Evolutionary conservation across 2,329 filamentous ascomycete species (phyloP).

Genomic region (Herpotrichia juniperi): DNA sequence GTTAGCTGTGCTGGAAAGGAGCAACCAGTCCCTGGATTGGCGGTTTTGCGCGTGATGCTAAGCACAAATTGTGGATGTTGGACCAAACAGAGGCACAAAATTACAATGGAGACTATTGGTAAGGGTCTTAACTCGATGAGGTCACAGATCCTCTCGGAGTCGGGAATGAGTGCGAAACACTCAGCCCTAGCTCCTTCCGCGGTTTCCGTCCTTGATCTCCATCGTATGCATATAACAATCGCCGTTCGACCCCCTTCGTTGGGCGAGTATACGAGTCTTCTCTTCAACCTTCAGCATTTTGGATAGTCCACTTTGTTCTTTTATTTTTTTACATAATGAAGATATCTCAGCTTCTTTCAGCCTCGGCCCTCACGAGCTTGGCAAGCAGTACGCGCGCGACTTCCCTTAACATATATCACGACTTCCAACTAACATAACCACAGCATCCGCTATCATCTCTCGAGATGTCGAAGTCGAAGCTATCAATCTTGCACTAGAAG

Average conservation of each 20-base stretch:
- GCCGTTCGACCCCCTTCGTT: background rate
- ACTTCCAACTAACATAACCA: slow-evolving; percentile 20
- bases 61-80: background rate
- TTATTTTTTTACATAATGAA: slow-evolving; percentile 29
- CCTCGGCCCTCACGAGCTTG: slow-evolving; percentile 35
- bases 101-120: slow-evolving; percentile 18
- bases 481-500: slow-evolving; percentile 13
- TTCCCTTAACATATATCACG: slow-evolving; percentile 2
- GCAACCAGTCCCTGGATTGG: background rate
- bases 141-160: slow-evolving; percentile 15
- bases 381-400: slow-evolving; percentile 34
- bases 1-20: background rate
- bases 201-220: slow-evolving; percentile 9
- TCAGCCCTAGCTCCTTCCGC: slow-evolving; percentile 18
- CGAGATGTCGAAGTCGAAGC: slow-evolving; percentile 24
- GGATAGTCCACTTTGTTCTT: background rate
- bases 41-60: background rate
- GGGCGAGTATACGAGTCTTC: background rate
- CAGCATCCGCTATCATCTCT: slow-evolving; percentile 35
- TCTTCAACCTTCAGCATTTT: slow-evolving; percentile 12
- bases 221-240: background rate
- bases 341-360: slow-evolving; percentile 29
- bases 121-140: slow-evolving; percentile 19
- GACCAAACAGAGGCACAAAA: slow-evolving; percentile 2
- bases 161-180: slow-evolving; percentile 12